Percentiles rank a stretch among this genome's conserved stretches.
These are phyloP conservation scores for Geranium incanum DNA, from an alignment of 441 rosid species.

Conservation along the genomic window DNA sequence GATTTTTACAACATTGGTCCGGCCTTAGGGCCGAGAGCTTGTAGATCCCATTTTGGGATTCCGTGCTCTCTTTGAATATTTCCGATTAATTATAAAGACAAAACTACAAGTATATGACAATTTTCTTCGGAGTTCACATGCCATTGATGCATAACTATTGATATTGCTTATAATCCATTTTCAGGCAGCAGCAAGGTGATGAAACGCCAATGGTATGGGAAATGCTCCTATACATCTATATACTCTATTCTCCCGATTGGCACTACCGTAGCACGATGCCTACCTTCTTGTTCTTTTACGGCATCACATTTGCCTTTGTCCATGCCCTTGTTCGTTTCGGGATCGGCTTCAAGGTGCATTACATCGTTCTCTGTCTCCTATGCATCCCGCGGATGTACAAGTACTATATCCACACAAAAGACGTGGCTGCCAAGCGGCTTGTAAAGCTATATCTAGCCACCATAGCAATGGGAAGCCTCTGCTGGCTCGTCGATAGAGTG, in stretches of 20 bases:
- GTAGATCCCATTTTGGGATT: too few species aligned
- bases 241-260: slow-evolving; percentile 95
- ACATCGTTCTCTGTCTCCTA: slow-evolving; percentile 62
- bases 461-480: slow-evolving; percentile 44
- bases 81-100: too few species aligned
- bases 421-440: slow-evolving; percentile 51
- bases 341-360: slow-evolving; percentile 79
- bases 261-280: slow-evolving; percentile 93
- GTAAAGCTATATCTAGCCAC: slow-evolving; percentile 66
- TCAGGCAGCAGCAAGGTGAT: slow-evolving; percentile 92
- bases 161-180: slow-evolving; percentile 4
- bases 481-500: slow-evolving; percentile 64
- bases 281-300: slow-evolving; percentile 72
- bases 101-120: background rate
- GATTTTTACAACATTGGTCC: too few species aligned
- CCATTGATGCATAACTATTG: background rate
- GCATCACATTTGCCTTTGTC: slow-evolving; percentile 59
- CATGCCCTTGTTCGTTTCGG: slow-evolving; percentile 63
- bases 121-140: background rate
- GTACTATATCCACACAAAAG: slow-evolving; percentile 78
- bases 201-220: slow-evolving; percentile 97
- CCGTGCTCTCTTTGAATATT: too few species aligned
- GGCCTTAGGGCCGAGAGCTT: too few species aligned
- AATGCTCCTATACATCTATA: slow-evolving; percentile 81
- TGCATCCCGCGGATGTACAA: slow-evolving; percentile 90